Percentiles rank a stretch among this genome's conserved stretches.
Evolutionary conservation across 2,329 filamentous ascomycete genomes (phyloP).

Genomic region (Alternaria novae-zelandiae): DNA sequence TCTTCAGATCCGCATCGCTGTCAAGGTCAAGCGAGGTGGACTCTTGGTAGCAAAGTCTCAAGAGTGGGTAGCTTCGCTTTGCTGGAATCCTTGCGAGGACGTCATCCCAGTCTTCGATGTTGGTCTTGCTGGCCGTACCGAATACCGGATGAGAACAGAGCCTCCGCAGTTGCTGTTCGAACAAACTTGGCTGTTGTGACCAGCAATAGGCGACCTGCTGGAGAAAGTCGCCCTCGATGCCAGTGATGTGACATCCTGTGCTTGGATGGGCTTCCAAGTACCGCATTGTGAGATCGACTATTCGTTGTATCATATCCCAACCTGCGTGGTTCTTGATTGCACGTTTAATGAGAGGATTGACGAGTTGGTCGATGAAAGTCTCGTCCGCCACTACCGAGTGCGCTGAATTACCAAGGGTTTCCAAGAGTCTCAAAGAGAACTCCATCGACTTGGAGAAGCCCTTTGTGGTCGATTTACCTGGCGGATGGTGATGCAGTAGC

Average conservation of each 20-base stretch:
- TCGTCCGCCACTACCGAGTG: conserved; percentile 1
- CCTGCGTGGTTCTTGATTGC: conserved; percentile 22
- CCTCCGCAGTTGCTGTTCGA: conserved; percentile 20
- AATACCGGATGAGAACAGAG: conserved; percentile 8
- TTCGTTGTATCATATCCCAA: conserved; percentile 22
- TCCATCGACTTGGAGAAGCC: conserved; percentile 37
- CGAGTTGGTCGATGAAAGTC: conserved; percentile 21
- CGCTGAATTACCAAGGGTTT: conserved; percentile 9
- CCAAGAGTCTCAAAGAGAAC: conserved; percentile 30
- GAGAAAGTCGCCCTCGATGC: conserved; percentile 13
- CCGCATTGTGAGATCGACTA: conserved; percentile 20
- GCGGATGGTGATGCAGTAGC: conserved; percentile 19
- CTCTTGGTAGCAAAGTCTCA: conserved; percentile 24
- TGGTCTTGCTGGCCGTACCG: not conserved
- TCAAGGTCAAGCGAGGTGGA: conserved; percentile 24
- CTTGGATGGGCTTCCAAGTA: conserved; percentile 24
- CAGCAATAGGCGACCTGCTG: conserved; percentile 32
- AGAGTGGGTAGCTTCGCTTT: conserved; percentile 23
- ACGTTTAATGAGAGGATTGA: conserved; percentile 29
- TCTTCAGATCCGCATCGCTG: conserved; percentile 19
- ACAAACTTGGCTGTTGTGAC: conserved; percentile 27
- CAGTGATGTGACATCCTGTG: conserved; percentile 10
- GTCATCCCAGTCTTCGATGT: not conserved
- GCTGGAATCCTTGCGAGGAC: conserved; percentile 13
- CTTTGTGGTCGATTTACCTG: not conserved